Percentiles rank a stretch among this genome's conserved stretches.
phyloP scores from a whole-genome alignment of 441 rosid species.

The Populus tomentosa region DNA sequence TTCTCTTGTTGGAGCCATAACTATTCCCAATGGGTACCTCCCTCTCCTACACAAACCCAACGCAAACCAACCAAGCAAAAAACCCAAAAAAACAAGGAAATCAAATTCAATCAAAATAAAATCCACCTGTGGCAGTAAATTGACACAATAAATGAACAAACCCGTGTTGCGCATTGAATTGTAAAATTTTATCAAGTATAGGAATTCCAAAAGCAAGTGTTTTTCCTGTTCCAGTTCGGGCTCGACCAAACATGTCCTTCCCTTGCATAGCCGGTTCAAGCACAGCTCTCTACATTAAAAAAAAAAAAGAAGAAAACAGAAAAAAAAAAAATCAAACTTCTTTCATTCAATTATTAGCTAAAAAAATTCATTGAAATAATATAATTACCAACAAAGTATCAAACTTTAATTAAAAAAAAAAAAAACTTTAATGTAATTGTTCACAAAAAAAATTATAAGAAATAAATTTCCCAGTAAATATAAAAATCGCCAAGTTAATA shows the following conservation, averaged over 20 bases:
- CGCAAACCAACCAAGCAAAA: not conserved
- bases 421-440: not conserved
- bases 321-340: not conserved
- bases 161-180: slow-evolving; percentile 85
- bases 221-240: slow-evolving; percentile 97
- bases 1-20: slow-evolving; percentile 96
- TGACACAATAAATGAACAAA: slow-evolving; percentile 28
- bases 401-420: not conserved
- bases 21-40: slow-evolving; percentile 79
- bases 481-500: not conserved
- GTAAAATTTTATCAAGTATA: slow-evolving; percentile 64
- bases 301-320: not conserved
- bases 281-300: slow-evolving; percentile 58
- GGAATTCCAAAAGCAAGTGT: slow-evolving; percentile 99
- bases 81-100: not conserved
- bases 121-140: not conserved
- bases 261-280: slow-evolving; percentile 97
- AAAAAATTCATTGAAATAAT: not conserved
- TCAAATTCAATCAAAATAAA: not conserved
- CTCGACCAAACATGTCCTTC: slow-evolving; percentile 85
- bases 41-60: slow-evolving; percentile 51
- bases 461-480: not conserved
- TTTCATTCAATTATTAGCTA: not conserved
- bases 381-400: not conserved
- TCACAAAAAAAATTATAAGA: not conserved